A percentile compares a stretch with the other conserved stretches of the same genome.
Conservation (phyloP, 768 basidiomycete genomes). For the Gautieria morchelliformis region DNA sequence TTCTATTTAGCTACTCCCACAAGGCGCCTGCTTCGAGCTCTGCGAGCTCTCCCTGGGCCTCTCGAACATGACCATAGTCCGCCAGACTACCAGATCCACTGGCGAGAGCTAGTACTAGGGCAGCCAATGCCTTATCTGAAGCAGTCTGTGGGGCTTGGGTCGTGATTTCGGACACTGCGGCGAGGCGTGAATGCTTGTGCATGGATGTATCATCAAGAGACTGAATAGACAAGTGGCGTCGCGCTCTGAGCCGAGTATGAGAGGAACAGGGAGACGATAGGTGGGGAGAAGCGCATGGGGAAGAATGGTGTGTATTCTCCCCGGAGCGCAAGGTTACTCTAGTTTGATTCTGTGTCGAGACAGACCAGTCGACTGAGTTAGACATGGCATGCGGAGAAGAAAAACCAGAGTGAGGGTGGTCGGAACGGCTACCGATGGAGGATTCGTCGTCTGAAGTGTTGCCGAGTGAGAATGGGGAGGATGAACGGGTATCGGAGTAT, state of each 20-base stretch:
- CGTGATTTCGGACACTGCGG: background rate
- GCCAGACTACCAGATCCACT: slow-evolving; percentile 52
- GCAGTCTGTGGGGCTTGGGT: background rate
- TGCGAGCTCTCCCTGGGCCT: slow-evolving; percentile 29
- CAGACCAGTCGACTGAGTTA: background rate
- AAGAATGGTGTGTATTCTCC: background rate
- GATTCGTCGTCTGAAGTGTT: background rate
- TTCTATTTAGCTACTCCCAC: slow-evolving; percentile 33
- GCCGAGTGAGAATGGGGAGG: background rate
- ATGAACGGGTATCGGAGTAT: background rate
- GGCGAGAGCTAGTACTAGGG: slow-evolving; percentile 49
- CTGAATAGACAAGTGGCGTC: slow-evolving; percentile 8
- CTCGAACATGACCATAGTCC: slow-evolving; percentile 41
- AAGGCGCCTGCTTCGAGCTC: slow-evolving; percentile 47
- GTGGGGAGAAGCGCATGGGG: background rate
- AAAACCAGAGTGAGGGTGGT: background rate
- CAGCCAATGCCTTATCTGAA: slow-evolving; percentile 50
- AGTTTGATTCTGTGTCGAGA: background rate
- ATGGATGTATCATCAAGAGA: background rate
- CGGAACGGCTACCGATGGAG: background rate
- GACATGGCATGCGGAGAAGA: background rate
- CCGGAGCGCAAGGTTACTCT: background rate
- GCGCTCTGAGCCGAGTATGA: slow-evolving; percentile 12
- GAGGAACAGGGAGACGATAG: background rate
- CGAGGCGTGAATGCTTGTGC: background rate